Conservation (phyloP, 768 basidiomycete genomes). For the Tricholoma matsutake region DNA sequence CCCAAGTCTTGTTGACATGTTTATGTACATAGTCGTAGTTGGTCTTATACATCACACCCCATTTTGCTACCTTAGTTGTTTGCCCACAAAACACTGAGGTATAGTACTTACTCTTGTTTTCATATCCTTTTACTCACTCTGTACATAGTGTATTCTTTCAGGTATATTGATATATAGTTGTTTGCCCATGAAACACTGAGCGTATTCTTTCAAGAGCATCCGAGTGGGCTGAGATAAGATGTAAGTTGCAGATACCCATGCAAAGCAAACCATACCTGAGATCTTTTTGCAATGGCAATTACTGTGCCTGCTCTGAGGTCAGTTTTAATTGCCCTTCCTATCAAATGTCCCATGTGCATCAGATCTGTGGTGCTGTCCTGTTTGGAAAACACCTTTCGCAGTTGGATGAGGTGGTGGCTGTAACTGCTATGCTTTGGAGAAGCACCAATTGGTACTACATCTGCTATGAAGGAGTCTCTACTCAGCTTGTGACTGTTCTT, state of each 20-base stretch:
- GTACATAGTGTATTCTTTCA: too few species aligned
- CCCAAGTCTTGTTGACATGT: too few species aligned
- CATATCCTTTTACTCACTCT: too few species aligned
- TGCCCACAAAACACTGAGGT: too few species aligned
- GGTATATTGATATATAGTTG: too few species aligned
- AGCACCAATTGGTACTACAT: slow-evolving; percentile 26
- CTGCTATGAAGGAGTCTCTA: slow-evolving; percentile 21
- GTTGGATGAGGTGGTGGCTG: slow-evolving; percentile 20
- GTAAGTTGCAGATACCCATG: neutral
- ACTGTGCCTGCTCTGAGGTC: slow-evolving; percentile 14
- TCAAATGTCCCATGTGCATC: slow-evolving; percentile 20
- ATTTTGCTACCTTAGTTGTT: too few species aligned
- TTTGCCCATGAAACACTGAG: too few species aligned
- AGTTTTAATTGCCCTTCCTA: slow-evolving; percentile 11
- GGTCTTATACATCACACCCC: too few species aligned
- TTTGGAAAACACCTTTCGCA: slow-evolving; percentile 24
- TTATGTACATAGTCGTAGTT: too few species aligned
- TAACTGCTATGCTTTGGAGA: slow-evolving; percentile 23
- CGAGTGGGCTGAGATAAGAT: neutral
- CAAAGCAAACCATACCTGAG: neutral
- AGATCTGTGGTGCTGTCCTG: slow-evolving; percentile 12
- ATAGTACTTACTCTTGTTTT: too few species aligned
- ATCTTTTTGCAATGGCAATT: slow-evolving; percentile 2
- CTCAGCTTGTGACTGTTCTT: slow-evolving; percentile 22
- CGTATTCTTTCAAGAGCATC: neutral